Evolutionary conservation across 768 basidiomycete species (phyloP).

Genomic region (Dendrothele bispora): DNA sequence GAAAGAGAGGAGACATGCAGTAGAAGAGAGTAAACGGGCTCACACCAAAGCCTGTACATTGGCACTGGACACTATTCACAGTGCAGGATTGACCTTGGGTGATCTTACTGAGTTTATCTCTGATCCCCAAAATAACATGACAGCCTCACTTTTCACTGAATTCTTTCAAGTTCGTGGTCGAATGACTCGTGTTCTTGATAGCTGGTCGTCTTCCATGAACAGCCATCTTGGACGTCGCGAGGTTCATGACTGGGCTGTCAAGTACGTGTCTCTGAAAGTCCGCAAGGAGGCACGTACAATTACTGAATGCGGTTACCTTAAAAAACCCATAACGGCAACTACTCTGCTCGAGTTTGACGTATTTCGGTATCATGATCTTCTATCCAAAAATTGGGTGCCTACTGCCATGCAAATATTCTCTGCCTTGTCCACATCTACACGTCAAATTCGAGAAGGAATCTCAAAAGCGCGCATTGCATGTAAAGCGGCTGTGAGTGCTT

Average conservation of each 20-base stretch:
- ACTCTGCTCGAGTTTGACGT: too few relatives aligned
- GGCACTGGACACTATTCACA: too few relatives aligned
- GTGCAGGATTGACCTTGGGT: conserved; percentile 12
- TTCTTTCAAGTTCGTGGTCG: conserved; percentile 19
- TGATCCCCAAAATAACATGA: conserved; percentile 18
- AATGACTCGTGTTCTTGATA: conserved; percentile 13
- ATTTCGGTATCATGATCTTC: conserved; percentile 10
- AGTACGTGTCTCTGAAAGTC: conserved; percentile 2
- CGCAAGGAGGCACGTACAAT: neutral
- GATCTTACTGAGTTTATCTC: conserved; percentile 25
- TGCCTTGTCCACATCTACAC: neutral
- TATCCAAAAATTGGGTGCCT: conserved; percentile 7
- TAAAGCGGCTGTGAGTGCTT: conserved; percentile 13
- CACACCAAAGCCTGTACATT: too few relatives aligned
- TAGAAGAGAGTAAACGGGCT: too few relatives aligned
- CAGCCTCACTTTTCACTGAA: conserved; percentile 16
- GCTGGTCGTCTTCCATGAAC: conserved; percentile 11
- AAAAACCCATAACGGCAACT: conserved; percentile 1
- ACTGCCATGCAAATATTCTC: conserved; percentile 18
- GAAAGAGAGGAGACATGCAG: too few relatives aligned
- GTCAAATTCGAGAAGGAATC: neutral
- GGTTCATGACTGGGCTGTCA: conserved; percentile 10
- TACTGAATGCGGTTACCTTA: neutral
- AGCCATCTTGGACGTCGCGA: conserved; percentile 1
- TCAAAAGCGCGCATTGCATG: conserved; percentile 2